phyloP scores from a whole-genome alignment of 768 basidiomycete genomes.

The Vararia minispora region DNA sequence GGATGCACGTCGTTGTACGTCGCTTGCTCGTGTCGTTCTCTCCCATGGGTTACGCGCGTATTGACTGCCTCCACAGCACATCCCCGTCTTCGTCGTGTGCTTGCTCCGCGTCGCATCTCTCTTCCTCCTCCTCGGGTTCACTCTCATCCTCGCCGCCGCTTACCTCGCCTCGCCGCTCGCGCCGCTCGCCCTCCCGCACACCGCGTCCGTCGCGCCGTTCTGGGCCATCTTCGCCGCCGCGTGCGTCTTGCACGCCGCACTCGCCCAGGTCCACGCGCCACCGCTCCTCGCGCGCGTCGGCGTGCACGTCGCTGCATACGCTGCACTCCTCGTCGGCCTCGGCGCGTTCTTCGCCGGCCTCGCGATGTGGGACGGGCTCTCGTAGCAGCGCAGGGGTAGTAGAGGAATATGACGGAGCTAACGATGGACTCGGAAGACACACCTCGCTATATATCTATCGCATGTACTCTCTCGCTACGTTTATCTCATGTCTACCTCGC shows the following conservation, averaged over 20 bases:
- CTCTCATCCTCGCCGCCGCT: slow-evolving; percentile 46
- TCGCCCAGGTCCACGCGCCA: slow-evolving; percentile 58
- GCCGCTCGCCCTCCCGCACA: slow-evolving; percentile 15
- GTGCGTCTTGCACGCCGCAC: slow-evolving; percentile 30
- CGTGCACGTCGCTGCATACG: slow-evolving; percentile 66
- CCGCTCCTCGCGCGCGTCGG: slow-evolving; percentile 60
- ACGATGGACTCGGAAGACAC: too few species aligned
- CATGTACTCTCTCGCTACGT: too few species aligned
- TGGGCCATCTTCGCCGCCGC: slow-evolving; percentile 20
- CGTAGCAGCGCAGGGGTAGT: too few species aligned
- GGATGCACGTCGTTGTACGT: slow-evolving; percentile 69
- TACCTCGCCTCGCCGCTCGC: slow-evolving; percentile 48
- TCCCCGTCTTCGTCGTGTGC: slow-evolving; percentile 70
- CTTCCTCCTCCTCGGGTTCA: slow-evolving; percentile 57
- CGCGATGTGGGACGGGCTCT: slow-evolving; percentile 60
- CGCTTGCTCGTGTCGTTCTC: not conserved
- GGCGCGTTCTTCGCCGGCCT: slow-evolving; percentile 65
- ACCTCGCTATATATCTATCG: too few species aligned
- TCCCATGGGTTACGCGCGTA: slow-evolving; percentile 1
- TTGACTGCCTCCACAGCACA: slow-evolving; percentile 33
- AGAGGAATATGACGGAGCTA: too few species aligned
- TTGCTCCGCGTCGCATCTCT: slow-evolving; percentile 69
- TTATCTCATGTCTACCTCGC: too few species aligned
- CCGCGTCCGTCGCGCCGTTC: too few species aligned
- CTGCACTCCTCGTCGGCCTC: slow-evolving; percentile 52